Conservation (phyloP, 768 basidiomycete species). For the Melanogaster broomeanus region DNA sequence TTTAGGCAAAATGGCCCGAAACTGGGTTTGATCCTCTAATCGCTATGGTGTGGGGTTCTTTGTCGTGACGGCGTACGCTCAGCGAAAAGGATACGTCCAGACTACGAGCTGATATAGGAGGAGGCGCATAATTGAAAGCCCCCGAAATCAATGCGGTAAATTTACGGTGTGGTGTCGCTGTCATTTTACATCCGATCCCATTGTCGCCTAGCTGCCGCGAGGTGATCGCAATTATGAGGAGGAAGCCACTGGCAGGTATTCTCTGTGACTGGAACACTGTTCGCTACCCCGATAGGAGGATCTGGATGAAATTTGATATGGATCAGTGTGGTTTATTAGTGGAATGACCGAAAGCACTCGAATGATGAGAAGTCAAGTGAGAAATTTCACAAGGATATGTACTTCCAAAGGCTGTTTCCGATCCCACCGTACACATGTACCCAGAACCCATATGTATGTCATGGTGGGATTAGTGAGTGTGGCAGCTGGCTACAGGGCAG, state of each 20-base stretch:
- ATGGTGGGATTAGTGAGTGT: too few species aligned
- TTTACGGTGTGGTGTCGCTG: slow-evolving; percentile 1
- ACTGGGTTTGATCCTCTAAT: slow-evolving; percentile 5
- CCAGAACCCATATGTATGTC: too few species aligned
- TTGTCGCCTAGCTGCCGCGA: neutral
- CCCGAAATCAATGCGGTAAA: slow-evolving; percentile 23
- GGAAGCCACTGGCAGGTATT: too few species aligned
- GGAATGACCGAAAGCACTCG: too few species aligned
- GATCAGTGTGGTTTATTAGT: slow-evolving; percentile 5
- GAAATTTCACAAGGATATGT: neutral
- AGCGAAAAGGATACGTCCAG: neutral
- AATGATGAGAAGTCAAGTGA: too few species aligned
- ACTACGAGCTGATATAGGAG: slow-evolving; percentile 8
- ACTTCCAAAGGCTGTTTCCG: too few species aligned
- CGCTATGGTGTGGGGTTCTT: neutral
- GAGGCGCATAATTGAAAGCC: slow-evolving; percentile 13
- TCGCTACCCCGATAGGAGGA: slow-evolving; percentile 4
- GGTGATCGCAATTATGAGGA: neutral
- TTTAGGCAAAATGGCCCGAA: neutral
- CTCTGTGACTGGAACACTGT: too few species aligned
- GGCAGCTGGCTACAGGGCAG: too few species aligned
- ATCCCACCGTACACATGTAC: neutral
- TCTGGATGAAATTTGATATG: slow-evolving; percentile 9
- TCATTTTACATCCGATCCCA: slow-evolving; percentile 3
- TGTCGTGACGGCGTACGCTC: neutral